phyloP scores from a whole-genome alignment of 768 basidiomycete genomes.

The Amanita pseudoporphyria region DNA sequence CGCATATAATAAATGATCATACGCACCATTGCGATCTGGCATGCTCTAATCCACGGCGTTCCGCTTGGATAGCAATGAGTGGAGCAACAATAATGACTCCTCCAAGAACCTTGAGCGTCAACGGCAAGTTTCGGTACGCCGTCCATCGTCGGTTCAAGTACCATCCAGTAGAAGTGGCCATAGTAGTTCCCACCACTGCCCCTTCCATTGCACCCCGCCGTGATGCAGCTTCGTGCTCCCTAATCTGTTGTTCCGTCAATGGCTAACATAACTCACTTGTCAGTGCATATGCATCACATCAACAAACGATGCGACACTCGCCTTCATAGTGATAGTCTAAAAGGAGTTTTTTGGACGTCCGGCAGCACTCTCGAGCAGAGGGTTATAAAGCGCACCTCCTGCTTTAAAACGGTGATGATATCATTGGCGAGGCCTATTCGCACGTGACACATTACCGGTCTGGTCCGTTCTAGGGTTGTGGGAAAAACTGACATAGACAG shows the following conservation, averaged over 20 bases:
- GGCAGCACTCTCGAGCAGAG: no score
- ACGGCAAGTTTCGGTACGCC: conserved; percentile 54
- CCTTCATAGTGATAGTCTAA: conserved; percentile 6
- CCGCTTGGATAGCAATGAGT: conserved; percentile 56
- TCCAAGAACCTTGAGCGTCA: conserved; percentile 59
- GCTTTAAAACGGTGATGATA: no score
- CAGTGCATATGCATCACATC: neutral
- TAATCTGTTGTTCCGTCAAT: conserved; percentile 34
- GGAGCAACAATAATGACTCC: conserved; percentile 56
- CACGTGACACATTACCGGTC: neutral
- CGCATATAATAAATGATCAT: neutral
- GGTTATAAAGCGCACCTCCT: neutral
- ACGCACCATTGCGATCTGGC: conserved; percentile 57
- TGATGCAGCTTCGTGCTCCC: conserved; percentile 44
- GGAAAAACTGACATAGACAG: no score
- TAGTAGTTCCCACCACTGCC: conserved; percentile 32
- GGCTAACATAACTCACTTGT: conserved; percentile 12
- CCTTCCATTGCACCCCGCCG: conserved; percentile 60
- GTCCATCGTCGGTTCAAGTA: conserved; percentile 42
- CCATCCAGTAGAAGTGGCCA: conserved; percentile 43
- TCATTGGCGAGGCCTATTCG: neutral
- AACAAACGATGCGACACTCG: neutral
- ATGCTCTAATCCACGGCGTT: conserved; percentile 55
- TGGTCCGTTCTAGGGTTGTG: neutral
- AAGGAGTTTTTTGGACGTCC: no score